These are phyloP conservation scores for Venturia oleaginea DNA, from an alignment of 2,329 filamentous ascomycete genomes.

Conservation along the genomic window DNA sequence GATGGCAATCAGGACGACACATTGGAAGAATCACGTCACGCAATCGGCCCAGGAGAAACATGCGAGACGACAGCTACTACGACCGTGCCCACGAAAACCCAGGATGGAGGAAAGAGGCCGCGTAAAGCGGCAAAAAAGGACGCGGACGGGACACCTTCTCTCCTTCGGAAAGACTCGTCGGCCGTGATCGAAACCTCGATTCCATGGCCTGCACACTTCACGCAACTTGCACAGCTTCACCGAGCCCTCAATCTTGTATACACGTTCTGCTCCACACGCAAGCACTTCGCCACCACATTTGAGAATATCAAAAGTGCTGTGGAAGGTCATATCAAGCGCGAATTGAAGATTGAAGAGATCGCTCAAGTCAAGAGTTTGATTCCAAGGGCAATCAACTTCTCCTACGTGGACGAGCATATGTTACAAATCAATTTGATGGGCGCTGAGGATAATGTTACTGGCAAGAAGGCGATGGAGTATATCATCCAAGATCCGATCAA, in stretches of 20 bases:
- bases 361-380: slow-evolving; percentile 71
- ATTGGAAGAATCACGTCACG: not conserved
- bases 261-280: slow-evolving; percentile 89
- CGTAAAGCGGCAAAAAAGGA: slow-evolving; percentile 34
- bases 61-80: not conserved
- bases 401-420: slow-evolving; percentile 76
- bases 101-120: slow-evolving; percentile 47
- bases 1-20: slow-evolving; percentile 16
- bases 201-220: slow-evolving; percentile 70
- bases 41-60: slow-evolving; percentile 14
- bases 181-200: slow-evolving; percentile 39
- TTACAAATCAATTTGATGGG: slow-evolving; percentile 67
- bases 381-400: slow-evolving; percentile 70
- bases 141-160: slow-evolving; percentile 27
- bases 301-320: slow-evolving; percentile 79
- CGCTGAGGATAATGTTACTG: slow-evolving; percentile 56
- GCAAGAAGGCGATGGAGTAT: slow-evolving; percentile 44
- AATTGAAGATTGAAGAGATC: slow-evolving; percentile 67
- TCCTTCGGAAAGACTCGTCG: slow-evolving; percentile 38
- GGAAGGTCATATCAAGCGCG: slow-evolving; percentile 67
- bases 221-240: slow-evolving; percentile 64
- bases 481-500: slow-evolving; percentile 30
- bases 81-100: slow-evolving; percentile 44
- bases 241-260: slow-evolving; percentile 84
- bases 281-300: slow-evolving; percentile 85